phyloP scores from a whole-genome alignment of 768 basidiomycete species.

The Holtermanniella nyarrowii region DNA sequence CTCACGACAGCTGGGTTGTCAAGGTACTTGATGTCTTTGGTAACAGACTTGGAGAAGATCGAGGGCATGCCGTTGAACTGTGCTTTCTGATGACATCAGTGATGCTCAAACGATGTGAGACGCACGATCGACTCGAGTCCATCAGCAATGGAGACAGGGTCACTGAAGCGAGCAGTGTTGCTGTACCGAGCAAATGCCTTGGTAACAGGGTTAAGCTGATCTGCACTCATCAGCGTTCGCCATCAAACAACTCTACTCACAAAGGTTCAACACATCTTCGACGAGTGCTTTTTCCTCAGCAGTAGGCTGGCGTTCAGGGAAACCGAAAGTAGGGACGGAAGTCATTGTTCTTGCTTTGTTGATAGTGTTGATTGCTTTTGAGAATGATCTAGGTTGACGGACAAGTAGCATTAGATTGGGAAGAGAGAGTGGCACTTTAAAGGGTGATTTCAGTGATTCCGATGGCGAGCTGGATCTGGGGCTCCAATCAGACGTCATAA shows the following conservation, averaged over 20 bases:
- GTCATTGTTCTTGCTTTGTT: not conserved
- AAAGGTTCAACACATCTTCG: constrained; percentile 32
- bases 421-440: no score
- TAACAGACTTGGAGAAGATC: constrained; percentile 24
- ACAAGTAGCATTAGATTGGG: no score
- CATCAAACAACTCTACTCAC: constrained; percentile 9
- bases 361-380: no score
- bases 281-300: constrained; percentile 24
- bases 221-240: constrained; percentile 4
- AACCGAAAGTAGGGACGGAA: constrained; percentile 19
- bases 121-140: constrained; percentile 22
- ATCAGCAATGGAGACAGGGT: constrained; percentile 35
- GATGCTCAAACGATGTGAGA: not conserved
- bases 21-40: constrained; percentile 24
- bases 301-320: constrained; percentile 21
- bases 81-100: constrained; percentile 15
- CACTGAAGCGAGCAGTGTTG: constrained; percentile 27
- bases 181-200: constrained; percentile 28
- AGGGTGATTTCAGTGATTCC: no score
- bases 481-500: no score
- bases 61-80: constrained; percentile 22
- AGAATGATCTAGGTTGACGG: no score
- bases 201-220: constrained; percentile 31
- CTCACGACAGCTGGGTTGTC: constrained; percentile 35
- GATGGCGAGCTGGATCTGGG: no score